These are phyloP conservation scores for Penicillium bialowiezense DNA, from an alignment of 495 filamentous ascomycete genomes.

Conservation along the genomic window DNA sequence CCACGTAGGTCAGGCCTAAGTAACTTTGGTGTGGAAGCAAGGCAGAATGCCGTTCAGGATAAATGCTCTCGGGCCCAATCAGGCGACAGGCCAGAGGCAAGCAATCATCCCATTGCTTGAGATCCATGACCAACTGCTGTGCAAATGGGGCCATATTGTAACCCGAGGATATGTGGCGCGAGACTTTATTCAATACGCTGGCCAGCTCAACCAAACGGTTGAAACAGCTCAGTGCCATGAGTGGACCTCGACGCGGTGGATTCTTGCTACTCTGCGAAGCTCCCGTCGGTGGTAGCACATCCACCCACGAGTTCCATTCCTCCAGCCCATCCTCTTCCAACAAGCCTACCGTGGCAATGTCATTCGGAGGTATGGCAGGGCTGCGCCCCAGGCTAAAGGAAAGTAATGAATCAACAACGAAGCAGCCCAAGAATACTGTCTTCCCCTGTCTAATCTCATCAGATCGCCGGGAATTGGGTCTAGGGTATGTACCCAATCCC, in stretches of 20 bases:
- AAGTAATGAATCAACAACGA: slow-evolving; percentile 63
- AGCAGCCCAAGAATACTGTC: slow-evolving; percentile 59
- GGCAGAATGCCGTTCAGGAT: slow-evolving; percentile 41
- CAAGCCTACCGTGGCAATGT: slow-evolving; percentile 41
- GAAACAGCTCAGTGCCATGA: slow-evolving; percentile 60
- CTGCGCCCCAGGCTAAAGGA: slow-evolving; percentile 52
- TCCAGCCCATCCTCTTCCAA: slow-evolving; percentile 64
- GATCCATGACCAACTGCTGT: slow-evolving; percentile 41
- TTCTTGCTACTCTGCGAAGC: slow-evolving; percentile 24
- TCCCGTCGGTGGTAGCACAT: slow-evolving; percentile 45
- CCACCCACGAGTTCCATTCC: slow-evolving; percentile 70
- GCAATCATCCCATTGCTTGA: slow-evolving; percentile 40
- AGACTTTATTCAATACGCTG: slow-evolving; percentile 45
- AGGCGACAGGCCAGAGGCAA: slow-evolving; percentile 43
- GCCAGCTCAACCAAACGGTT: slow-evolving; percentile 53
- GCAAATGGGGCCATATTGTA: slow-evolving; percentile 32
- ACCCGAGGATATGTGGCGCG: slow-evolving; percentile 31
- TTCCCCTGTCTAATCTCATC: slow-evolving; percentile 44
- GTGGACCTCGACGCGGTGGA: slow-evolving; percentile 47
- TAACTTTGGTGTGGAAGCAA: slow-evolving; percentile 51
- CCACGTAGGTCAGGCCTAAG: slow-evolving; percentile 43
- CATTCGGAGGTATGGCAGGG: slow-evolving; percentile 51
- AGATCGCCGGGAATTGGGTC: slow-evolving; percentile 23
- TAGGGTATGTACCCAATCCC: slow-evolving; percentile 32
- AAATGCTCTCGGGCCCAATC: slow-evolving; percentile 40